phyloP scores from a whole-genome alignment of 177 flowering plant genomes.

The Vitis hybrid region DNA sequence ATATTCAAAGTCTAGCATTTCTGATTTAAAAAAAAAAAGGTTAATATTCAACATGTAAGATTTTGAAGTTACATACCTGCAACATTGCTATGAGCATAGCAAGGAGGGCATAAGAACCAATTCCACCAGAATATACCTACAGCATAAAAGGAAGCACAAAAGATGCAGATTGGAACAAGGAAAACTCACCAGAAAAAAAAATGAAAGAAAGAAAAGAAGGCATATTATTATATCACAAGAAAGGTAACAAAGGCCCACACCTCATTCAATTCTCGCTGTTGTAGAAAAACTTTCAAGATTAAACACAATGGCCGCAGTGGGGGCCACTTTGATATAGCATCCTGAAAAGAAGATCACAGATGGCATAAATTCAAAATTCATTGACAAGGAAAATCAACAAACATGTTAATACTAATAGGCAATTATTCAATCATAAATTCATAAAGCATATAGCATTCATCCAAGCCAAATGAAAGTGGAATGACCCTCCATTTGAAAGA shows the following conservation, averaged over 20 bases:
- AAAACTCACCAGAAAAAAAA: not conserved
- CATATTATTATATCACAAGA: not conserved
- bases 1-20: not conserved
- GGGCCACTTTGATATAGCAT: slow-evolving; percentile 67
- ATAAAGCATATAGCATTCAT: too few relatives aligned
- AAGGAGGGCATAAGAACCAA: slow-evolving; percentile 95
- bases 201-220: not conserved
- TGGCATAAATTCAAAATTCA: not conserved
- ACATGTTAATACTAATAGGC: too few relatives aligned
- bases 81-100: slow-evolving; percentile 85
- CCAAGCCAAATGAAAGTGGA: too few relatives aligned
- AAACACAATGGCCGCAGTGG: slow-evolving; percentile 87
- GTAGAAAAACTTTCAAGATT: slow-evolving; percentile 91
- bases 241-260: slow-evolving; percentile 29
- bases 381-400: too few relatives aligned
- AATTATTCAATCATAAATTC: too few relatives aligned
- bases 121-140: slow-evolving; percentile 96
- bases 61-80: slow-evolving; percentile 46
- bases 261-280: slow-evolving; percentile 97
- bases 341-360: slow-evolving; percentile 36
- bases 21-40: not conserved
- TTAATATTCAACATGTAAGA: not conserved
- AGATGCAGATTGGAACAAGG: slow-evolving; percentile 3
- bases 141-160: slow-evolving; percentile 10
- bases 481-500: too few relatives aligned